A percentile compares a stretch with the other conserved stretches of the same genome.
These are phyloP conservation scores for Tuber microsphaerosporum DNA, from an alignment of 495 filamentous ascomycete genomes.

Conservation along the genomic window DNA sequence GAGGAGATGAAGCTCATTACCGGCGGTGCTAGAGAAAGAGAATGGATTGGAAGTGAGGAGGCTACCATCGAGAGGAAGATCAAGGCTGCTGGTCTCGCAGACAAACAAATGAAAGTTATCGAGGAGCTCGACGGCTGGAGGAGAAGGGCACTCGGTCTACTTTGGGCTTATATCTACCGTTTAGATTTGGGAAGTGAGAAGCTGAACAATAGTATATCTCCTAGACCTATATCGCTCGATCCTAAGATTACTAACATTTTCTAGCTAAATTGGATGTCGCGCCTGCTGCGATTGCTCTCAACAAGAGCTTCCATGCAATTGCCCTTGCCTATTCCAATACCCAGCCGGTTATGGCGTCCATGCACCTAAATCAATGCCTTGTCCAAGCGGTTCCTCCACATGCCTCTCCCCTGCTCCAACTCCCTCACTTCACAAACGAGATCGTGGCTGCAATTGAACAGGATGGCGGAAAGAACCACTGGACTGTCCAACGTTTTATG, in stretches of 20 bases:
- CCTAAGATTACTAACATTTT: constrained; percentile 13
- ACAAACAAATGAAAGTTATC: constrained; percentile 64
- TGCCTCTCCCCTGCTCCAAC: constrained; percentile 80
- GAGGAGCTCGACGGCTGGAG: constrained; percentile 59
- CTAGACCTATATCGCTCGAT: background rate
- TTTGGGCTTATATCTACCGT: constrained; percentile 92
- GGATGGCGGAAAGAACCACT: constrained; percentile 61
- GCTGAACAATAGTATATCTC: constrained; percentile 36
- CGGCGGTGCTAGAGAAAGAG: constrained; percentile 53
- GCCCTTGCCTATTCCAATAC: constrained; percentile 80
- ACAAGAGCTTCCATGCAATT: constrained; percentile 78
- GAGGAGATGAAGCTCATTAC: constrained; percentile 55
- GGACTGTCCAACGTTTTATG: constrained; percentile 83
- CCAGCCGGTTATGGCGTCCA: constrained; percentile 72
- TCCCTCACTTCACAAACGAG: constrained; percentile 74
- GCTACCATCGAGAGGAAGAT: constrained; percentile 72
- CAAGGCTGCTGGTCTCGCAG: constrained; percentile 53
- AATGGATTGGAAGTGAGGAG: constrained; percentile 38
- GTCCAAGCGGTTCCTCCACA: constrained; percentile 82
- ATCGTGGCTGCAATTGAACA: constrained; percentile 71
- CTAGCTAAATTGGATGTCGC: constrained; percentile 67
- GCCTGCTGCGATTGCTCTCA: constrained; percentile 74
- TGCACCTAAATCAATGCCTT: constrained; percentile 69
- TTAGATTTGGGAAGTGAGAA: constrained; percentile 53
- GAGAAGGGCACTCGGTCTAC: constrained; percentile 75